Percentiles rank a stretch among this genome's conserved stretches.
These are phyloP conservation scores for Fusarium sp. DNA, from an alignment of 2,329 filamentous ascomycete species.

Conservation along the genomic window DNA sequence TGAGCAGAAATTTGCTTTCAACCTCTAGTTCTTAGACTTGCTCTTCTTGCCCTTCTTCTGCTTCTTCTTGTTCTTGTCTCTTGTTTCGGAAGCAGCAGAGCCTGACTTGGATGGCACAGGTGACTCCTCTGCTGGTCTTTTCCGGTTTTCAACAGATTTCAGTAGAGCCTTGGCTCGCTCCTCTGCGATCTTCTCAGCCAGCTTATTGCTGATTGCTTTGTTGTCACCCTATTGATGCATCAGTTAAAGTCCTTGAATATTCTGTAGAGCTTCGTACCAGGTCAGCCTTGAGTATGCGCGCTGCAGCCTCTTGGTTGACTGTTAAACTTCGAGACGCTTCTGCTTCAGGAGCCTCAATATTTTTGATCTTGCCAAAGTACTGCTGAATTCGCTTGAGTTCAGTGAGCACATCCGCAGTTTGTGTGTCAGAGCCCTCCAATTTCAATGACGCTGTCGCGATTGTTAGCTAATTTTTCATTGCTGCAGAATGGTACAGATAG, in stretches of 20 bases:
- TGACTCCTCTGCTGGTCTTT: constrained; percentile 54
- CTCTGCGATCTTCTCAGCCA: constrained; percentile 67
- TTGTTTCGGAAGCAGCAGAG: constrained; percentile 19
- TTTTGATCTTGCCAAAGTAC: constrained; percentile 93
- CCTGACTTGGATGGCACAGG: constrained; percentile 40
- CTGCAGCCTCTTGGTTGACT: constrained; percentile 80
- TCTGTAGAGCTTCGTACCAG: constrained; percentile 64
- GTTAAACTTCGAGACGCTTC: constrained; percentile 62
- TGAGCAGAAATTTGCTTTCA: not conserved
- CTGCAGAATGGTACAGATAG: not conserved
- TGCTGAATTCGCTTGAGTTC: constrained; percentile 89
- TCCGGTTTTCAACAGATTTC: constrained; percentile 58
- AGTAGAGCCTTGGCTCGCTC: constrained; percentile 65
- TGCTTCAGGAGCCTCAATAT: constrained; percentile 68
- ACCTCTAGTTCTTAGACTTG: constrained; percentile 44
- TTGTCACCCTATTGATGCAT: constrained; percentile 57
- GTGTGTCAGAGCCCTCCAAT: constrained; percentile 83
- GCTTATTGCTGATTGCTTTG: constrained; percentile 61
- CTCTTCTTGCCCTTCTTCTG: constrained; percentile 51
- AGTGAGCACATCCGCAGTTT: constrained; percentile 83
- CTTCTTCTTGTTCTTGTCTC: constrained; percentile 48
- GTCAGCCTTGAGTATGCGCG: constrained; percentile 83
- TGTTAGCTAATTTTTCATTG: not conserved
- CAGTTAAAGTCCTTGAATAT: constrained; percentile 19
- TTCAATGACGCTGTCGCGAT: constrained; percentile 71